Evolutionary conservation across 352 stramenopile genomes (phyloP), one percentile per base, ranked within the genome.

Genomic region (Phytophthora boehmeriae): DNA sequence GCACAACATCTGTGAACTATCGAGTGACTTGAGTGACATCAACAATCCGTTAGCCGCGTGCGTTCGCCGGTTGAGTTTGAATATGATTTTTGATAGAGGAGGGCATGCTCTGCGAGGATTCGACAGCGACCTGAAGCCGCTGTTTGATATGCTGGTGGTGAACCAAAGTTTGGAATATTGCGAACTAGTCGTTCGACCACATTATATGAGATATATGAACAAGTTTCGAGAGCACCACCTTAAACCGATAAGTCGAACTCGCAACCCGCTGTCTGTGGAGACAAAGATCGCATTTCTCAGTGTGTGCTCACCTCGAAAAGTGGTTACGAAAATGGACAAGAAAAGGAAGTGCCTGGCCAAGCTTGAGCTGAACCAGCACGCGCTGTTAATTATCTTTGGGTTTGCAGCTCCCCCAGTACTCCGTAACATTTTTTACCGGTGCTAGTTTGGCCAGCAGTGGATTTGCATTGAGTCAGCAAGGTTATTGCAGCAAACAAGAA

Each of bases 241-340:
- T 14, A 43, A 43, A 17, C 32, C 46, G 11, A 43, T 41, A 43
- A 4, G 28, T 16, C n/a, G 28, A 28, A 19, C 17, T 3, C 46
- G 11, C 5, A 54, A 42, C n/a, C n/a, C n/a, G 9, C 19, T 54
- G 5, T 20, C 46, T 17, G 25, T 32, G 4, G 30, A 27, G 10
- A 30, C 28, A 3, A 54, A 54, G 27, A 8, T 42, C n/a, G 48
- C 48, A 6, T 45, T 55, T 36, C 14, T 55, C 8, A 55, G 48
- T 20, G 48, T 55, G 5, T 53, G 25, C 8, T 53, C 27, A 42
- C 25, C 30, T 11, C 6, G n/a, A 13, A 16, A 38, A 17, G 27
- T 5, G 8, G 16, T 27, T 14, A 27, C 11, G 0, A 20, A 51
- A 51, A 10, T 27, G 23, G 38, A 23, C 23, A 17, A 5, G 25